Base-by-base conservation (phyloP, 805 yeast genomes). In the Candida quercuum region DNA sequence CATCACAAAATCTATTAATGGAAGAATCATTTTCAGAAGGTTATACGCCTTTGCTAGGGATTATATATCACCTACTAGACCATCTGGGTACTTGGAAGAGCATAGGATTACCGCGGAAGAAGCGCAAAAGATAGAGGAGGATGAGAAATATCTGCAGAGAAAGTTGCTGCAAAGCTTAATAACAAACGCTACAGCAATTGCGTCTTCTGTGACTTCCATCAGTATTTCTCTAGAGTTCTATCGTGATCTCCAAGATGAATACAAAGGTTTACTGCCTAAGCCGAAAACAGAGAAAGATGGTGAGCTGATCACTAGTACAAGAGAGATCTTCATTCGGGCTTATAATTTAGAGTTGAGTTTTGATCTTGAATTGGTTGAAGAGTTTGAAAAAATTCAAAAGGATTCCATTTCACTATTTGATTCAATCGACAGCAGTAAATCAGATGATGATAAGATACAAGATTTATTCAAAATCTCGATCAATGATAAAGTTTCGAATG, bases 71-170 rank as follows among this genome's bases (percentile, higher is more conserved):
- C 66, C 79, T 12, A 51, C 57, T 37, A 50, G 66, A 35, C 74
- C 79, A 1, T 48, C 51, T 2, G 60, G 60, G 28, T 49, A 57
- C 28, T 67, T 76, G 2, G 49, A 53, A 15, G 49, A 49, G 6
- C 45, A 48, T 26, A 38, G 45, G 27, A 12, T 59, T 13, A 43
- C 59, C 6, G 45, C 58, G n/a, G 67, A 63, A 19, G 64, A 71
- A 25, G 45, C 64, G 0, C 63, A 59, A 6, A 72, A 71, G 26
- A 44, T 74, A 33, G 48, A 64, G 48, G 66, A 67, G 25, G 80
- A 77, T 46, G 93, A 84, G 55, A 63, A 70, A 7, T 71, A 69
- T 40, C 60, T 82, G 24, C 91, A 85, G 51, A 69, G 86, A 26
- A 74, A 73, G 46, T 60, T 88, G 29, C 61, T 91, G 36, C 76